Evolutionary conservation across 768 basidiomycete genomes (phyloP).

Genomic region (Tubosaeta brunneosetosa): DNA sequence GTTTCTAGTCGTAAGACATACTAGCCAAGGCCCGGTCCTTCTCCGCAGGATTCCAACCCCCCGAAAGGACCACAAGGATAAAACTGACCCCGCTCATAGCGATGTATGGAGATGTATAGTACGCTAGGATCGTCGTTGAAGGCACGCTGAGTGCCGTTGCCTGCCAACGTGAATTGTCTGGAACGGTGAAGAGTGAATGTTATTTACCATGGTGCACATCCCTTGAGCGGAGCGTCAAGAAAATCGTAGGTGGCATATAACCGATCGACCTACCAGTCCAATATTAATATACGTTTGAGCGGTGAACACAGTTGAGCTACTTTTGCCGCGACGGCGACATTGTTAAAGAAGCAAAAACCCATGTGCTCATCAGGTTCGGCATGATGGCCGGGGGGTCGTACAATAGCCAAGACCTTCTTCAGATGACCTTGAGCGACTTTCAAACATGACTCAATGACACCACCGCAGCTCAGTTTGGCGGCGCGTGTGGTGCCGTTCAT

Average conservation of each 20-base stretch:
- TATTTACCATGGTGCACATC: slow-evolving; percentile 87
- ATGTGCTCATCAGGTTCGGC: slow-evolving; percentile 97
- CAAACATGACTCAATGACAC: slow-evolving; percentile 86
- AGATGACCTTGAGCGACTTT: slow-evolving; percentile 79
- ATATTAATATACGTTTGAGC: slow-evolving; percentile 79
- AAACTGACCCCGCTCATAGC: slow-evolving; percentile 87
- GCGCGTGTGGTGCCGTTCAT: slow-evolving; percentile 78
- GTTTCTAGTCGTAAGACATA: slow-evolving; percentile 38
- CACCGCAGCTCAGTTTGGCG: slow-evolving; percentile 88
- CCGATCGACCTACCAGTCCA: slow-evolving; percentile 79
- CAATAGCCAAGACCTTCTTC: slow-evolving; percentile 88
- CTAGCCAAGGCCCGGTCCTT: slow-evolving; percentile 81
- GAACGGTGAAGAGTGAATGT: neutral
- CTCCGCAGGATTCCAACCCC: slow-evolving; percentile 78
- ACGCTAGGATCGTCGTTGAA: slow-evolving; percentile 92
- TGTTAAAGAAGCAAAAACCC: slow-evolving; percentile 99
- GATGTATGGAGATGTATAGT: slow-evolving; percentile 91
- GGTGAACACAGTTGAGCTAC: slow-evolving; percentile 68
- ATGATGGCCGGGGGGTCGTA: slow-evolving; percentile 96
- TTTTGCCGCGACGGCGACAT: slow-evolving; percentile 88
- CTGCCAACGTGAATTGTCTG: slow-evolving; percentile 36
- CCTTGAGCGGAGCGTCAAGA: slow-evolving; percentile 42
- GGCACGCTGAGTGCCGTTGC: slow-evolving; percentile 95
- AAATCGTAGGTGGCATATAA: neutral
- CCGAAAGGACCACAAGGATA: slow-evolving; percentile 95